These are phyloP conservation scores for Diaporthe amygdali DNA, from an alignment of 2,329 filamentous ascomycete species.

Conservation along the genomic window DNA sequence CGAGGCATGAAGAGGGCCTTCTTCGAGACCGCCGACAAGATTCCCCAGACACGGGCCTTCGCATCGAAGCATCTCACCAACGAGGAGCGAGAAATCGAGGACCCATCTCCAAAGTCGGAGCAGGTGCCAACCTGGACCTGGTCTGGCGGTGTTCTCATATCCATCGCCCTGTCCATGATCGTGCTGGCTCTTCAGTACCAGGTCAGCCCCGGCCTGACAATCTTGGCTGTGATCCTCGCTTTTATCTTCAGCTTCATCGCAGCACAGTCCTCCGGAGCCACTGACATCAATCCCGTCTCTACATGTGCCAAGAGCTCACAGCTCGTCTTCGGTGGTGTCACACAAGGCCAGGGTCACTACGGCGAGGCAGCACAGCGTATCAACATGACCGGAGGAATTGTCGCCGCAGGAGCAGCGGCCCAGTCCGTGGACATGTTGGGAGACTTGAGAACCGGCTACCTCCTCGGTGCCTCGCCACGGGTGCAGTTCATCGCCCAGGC, in stretches of 20 bases:
- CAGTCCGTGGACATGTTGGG: constrained; percentile 59
- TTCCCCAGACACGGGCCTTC: constrained; percentile 41
- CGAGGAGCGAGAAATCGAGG: constrained; percentile 37
- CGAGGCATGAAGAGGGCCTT: constrained; percentile 48
- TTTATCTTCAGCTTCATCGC: constrained; percentile 68
- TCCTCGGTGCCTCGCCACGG: constrained; percentile 67
- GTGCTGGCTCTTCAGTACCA: constrained; percentile 57
- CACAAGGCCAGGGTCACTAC: constrained; percentile 56
- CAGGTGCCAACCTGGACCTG: constrained; percentile 60
- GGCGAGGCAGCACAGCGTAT: constrained; percentile 62
- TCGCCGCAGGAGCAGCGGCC: constrained; percentile 61
- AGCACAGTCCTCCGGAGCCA: constrained; percentile 65
- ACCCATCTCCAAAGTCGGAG: constrained; percentile 51
- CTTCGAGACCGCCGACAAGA: constrained; percentile 46
- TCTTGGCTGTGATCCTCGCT: constrained; percentile 60
- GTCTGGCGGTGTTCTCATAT: constrained; percentile 51
- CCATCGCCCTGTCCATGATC: constrained; percentile 56
- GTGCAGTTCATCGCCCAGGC: constrained; percentile 73
- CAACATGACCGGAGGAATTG: constrained; percentile 68
- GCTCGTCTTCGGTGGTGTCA: constrained; percentile 70
- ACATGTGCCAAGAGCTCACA: constrained; percentile 73
- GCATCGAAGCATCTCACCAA: constrained; percentile 46
- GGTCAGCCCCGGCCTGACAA: constrained; percentile 61
- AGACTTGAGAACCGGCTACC: constrained; percentile 72
- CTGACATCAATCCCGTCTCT: constrained; percentile 67